phyloP scores from a whole-genome alignment of 2,329 filamentous ascomycete species.

The Sclerotinia spermophila region DNA sequence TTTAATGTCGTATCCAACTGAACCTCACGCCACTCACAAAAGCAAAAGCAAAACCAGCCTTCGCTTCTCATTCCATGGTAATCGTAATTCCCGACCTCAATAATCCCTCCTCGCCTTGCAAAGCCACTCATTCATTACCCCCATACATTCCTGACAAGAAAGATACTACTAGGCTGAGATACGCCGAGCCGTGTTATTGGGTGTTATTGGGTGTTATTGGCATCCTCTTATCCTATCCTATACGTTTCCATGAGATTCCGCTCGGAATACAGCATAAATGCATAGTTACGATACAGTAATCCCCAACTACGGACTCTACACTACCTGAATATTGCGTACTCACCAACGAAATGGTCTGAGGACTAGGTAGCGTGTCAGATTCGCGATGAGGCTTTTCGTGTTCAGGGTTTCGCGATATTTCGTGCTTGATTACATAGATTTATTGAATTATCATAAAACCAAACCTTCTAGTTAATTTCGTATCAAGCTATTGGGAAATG shows the following conservation, averaged over 20 bases:
- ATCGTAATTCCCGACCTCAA: neutral
- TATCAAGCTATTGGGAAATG: neutral
- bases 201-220: neutral
- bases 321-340: neutral
- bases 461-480: neutral
- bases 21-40: neutral
- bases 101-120: constrained; percentile 9
- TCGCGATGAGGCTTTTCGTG: constrained; percentile 9
- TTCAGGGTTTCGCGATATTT: neutral
- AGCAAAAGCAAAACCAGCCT: no score
- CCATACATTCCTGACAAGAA: neutral
- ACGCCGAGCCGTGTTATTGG: constrained; percentile 6
- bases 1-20: neutral
- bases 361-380: constrained; percentile 1
- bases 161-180: neutral
- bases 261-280: constrained; percentile 1
- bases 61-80: neutral
- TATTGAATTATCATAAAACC: neutral
- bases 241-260: neutral
- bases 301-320: neutral
- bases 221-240: constrained; percentile 5
- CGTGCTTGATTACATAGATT: neutral
- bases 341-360: neutral
- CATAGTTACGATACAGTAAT: neutral
- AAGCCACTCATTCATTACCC: neutral